A percentile compares a stretch with the other conserved stretches of the same genome.
Evolutionary conservation across 345 rosid genomes (phyloP).

Genomic region (Lepidium aucheri): DNA sequence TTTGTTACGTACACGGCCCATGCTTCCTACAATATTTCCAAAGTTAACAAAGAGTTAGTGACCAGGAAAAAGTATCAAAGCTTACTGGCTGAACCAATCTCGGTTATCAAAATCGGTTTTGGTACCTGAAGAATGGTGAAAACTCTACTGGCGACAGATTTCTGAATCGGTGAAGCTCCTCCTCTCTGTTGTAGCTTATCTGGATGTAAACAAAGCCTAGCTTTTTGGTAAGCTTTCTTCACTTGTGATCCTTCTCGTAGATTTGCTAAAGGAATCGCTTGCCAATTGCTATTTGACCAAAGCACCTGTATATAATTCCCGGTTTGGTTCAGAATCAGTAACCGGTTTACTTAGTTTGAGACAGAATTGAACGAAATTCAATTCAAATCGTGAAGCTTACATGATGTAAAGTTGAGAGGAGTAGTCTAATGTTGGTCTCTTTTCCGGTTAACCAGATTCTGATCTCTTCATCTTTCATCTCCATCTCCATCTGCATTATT

Average conservation of each 20-base stretch:
- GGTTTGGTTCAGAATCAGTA: neutral
- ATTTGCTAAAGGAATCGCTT: conserved; percentile 41
- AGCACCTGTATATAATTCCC: conserved; percentile 41
- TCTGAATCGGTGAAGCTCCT: conserved; percentile 56
- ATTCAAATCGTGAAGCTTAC: conserved; percentile 23
- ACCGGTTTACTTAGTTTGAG: neutral
- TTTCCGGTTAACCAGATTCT: conserved; percentile 71
- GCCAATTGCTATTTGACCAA: conserved; percentile 78
- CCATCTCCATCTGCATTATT: conserved; percentile 44
- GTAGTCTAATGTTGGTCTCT: conserved; percentile 58
- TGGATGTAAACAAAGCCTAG: conserved; percentile 90
- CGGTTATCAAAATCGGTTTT: neutral
- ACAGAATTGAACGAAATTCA: neutral
- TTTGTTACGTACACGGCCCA: conserved; percentile 57
- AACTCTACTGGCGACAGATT: conserved; percentile 60
- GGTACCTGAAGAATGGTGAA: conserved; percentile 79
- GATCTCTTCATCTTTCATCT: conserved; percentile 55
- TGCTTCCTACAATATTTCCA: conserved; percentile 46
- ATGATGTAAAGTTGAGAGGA: conserved; percentile 72
- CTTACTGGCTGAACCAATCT: neutral
- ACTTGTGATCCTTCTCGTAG: conserved; percentile 66
- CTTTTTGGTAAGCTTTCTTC: conserved; percentile 88
- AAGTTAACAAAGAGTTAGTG: neutral
- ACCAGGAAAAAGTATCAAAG: neutral
- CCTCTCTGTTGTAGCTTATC: conserved; percentile 86